These are phyloP conservation scores for Tetrastigma voinierianum DNA, from an alignment of 164 flowering plant species.

Conservation along the genomic window DNA sequence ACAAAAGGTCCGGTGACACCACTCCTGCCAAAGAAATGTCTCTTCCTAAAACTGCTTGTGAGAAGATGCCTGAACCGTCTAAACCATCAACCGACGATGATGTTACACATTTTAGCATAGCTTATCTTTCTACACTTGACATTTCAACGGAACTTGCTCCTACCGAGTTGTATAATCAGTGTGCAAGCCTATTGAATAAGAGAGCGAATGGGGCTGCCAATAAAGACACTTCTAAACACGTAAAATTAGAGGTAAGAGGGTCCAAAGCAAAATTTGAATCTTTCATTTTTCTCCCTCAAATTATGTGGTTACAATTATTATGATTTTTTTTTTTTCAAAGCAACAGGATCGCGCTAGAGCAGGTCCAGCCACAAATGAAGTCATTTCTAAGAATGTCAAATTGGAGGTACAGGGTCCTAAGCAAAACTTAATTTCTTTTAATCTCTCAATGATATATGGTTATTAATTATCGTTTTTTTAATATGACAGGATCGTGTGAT, in stretches of 20 bases:
- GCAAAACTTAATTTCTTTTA: neutral
- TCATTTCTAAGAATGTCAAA: slow-evolving; percentile 18
- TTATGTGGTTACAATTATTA: neutral
- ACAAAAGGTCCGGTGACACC: slow-evolving; percentile 16
- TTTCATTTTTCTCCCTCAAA: neutral
- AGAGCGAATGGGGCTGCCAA: slow-evolving; percentile 26
- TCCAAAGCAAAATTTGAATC: neutral
- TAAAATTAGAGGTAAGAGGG: slow-evolving; percentile 41
- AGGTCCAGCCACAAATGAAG: slow-evolving; percentile 25
- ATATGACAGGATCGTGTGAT: slow-evolving; percentile 36
- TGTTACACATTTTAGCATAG: slow-evolving; percentile 18
- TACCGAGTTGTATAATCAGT: slow-evolving; percentile 57
- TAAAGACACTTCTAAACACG: slow-evolving; percentile 22
- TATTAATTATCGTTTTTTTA: neutral
- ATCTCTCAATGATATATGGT: neutral
- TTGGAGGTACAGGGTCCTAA: slow-evolving; percentile 37
- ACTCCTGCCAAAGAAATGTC: slow-evolving; percentile 22
- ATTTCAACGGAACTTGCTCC: slow-evolving; percentile 64
- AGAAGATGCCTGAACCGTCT: slow-evolving; percentile 29
- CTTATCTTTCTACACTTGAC: slow-evolving; percentile 78
- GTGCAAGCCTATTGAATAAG: slow-evolving; percentile 30
- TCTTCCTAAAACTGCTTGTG: slow-evolving; percentile 17
- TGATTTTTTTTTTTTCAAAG: neutral
- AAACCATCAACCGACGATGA: slow-evolving; percentile 27
- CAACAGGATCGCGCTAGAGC: slow-evolving; percentile 37